These are phyloP conservation scores for Halenospora varia DNA, from an alignment of 495 filamentous ascomycete species.

Conservation along the genomic window DNA sequence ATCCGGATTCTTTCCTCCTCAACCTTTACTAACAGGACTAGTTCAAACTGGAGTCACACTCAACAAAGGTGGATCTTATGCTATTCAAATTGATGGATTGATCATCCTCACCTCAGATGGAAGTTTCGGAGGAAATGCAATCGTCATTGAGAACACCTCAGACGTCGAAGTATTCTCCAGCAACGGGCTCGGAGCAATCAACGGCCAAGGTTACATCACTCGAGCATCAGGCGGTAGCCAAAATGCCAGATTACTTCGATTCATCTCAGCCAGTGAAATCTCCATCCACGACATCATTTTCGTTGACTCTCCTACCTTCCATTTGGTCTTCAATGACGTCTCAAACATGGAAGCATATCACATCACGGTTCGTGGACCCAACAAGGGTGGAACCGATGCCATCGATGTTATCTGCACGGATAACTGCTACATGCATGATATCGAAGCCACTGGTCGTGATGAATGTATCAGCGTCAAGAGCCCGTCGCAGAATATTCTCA, in stretches of 20 bases:
- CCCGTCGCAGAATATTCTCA: slow-evolving; percentile 43
- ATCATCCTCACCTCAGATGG: slow-evolving; percentile 38
- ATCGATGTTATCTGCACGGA: slow-evolving; percentile 42
- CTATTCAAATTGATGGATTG: slow-evolving; percentile 34
- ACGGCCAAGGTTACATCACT: slow-evolving; percentile 46
- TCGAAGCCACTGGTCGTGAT: slow-evolving; percentile 51
- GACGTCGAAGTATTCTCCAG: slow-evolving; percentile 48
- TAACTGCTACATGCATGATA: slow-evolving; percentile 47
- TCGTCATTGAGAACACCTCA: slow-evolving; percentile 39
- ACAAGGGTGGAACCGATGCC: slow-evolving; percentile 46
- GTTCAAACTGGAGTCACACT: background rate
- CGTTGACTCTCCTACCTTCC: slow-evolving; percentile 47
- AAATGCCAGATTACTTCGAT: slow-evolving; percentile 30
- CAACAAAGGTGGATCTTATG: slow-evolving; percentile 13
- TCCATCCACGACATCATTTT: slow-evolving; percentile 47
- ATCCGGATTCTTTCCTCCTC: background rate
- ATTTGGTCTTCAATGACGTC: slow-evolving; percentile 42
- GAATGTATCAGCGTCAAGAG: slow-evolving; percentile 51
- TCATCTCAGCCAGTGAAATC: slow-evolving; percentile 39
- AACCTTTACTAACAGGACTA: background rate
- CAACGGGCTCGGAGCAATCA: slow-evolving; percentile 42
- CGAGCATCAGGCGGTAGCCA: slow-evolving; percentile 32
- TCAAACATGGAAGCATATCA: slow-evolving; percentile 47
- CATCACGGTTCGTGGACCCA: slow-evolving; percentile 45
- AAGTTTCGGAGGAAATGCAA: slow-evolving; percentile 42